Evolutionary conservation across 202 grass and related monocot species (phyloP).

Genomic region (Zizania palustris): DNA sequence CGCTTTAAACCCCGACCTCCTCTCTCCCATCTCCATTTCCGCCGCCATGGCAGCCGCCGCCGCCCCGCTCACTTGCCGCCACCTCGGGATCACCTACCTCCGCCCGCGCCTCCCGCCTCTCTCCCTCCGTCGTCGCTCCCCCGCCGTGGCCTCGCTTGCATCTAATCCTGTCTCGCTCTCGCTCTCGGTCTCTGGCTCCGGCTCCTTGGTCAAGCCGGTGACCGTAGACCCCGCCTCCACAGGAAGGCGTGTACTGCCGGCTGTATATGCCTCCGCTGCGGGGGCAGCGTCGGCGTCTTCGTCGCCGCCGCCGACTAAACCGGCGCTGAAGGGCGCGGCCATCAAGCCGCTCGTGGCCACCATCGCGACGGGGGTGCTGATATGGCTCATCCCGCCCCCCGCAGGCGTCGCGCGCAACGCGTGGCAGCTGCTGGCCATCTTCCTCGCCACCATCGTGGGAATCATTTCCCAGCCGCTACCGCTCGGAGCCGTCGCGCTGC

Average conservation of each 20-base stretch:
- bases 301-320: conserved; percentile 26
- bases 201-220: conserved; percentile 28
- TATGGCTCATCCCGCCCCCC: conserved; percentile 77
- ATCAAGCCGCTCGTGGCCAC: conserved; percentile 67
- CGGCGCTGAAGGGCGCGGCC: conserved; percentile 61
- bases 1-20: conserved; percentile 30
- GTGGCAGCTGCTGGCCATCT: conserved; percentile 91
- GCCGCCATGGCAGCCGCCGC: conserved; percentile 50
- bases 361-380: conserved; percentile 58
- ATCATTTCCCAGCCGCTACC: conserved; percentile 96
- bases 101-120: conserved; percentile 37
- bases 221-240: not conserved
- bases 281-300: not conserved
- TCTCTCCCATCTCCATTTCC: conserved; percentile 17
- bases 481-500: conserved; percentile 82
- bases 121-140: conserved; percentile 38
- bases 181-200: conserved; percentile 37
- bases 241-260: not conserved
- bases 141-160: not conserved
- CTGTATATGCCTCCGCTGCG: conserved; percentile 8
- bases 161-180: conserved; percentile 41
- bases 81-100: conserved; percentile 40
- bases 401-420: conserved; percentile 76
- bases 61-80: conserved; percentile 55
- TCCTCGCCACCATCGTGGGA: conserved; percentile 93